These are phyloP conservation scores for Tuber brumale DNA, from an alignment of 495 filamentous ascomycete genomes.

Conservation along the genomic window DNA sequence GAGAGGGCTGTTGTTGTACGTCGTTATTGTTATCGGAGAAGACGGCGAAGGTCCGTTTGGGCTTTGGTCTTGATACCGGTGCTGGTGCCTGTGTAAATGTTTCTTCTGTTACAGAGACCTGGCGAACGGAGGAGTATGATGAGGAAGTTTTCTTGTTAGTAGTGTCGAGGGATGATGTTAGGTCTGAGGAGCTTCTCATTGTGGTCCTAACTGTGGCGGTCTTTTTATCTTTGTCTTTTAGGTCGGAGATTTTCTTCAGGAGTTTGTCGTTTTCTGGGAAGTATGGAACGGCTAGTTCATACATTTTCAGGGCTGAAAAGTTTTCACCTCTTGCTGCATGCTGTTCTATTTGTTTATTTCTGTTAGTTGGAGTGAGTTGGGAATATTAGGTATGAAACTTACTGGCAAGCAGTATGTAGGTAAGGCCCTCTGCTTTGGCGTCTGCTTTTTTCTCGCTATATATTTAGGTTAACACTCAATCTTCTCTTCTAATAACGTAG, in stretches of 20 bases:
- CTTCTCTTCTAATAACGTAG: neutral
- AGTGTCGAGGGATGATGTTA: neutral
- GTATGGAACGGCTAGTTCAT: slow-evolving; percentile 71
- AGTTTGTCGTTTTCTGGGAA: slow-evolving; percentile 86
- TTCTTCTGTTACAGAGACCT: slow-evolving; percentile 50
- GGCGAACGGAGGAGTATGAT: slow-evolving; percentile 39
- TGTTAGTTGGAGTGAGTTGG: neutral
- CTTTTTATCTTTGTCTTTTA: slow-evolving; percentile 55
- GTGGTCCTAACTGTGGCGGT: slow-evolving; percentile 30
- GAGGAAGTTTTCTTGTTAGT: slow-evolving; percentile 8
- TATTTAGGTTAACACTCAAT: neutral
- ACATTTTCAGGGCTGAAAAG: slow-evolving; percentile 72
- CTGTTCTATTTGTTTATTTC: slow-evolving; percentile 49
- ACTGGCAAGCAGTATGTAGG: slow-evolving; percentile 75
- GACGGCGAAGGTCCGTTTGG: slow-evolving; percentile 33
- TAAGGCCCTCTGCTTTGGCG: slow-evolving; percentile 68
- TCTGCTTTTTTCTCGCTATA: slow-evolving; percentile 59
- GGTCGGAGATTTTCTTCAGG: slow-evolving; percentile 61
- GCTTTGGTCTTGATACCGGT: slow-evolving; percentile 12
- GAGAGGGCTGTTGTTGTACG: slow-evolving; percentile 27
- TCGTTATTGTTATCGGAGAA: slow-evolving; percentile 28
- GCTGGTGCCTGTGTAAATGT: slow-evolving; percentile 36
- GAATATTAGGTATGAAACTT: neutral
- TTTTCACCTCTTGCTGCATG: slow-evolving; percentile 78
- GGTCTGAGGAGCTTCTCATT: slow-evolving; percentile 26